A percentile compares a stretch with the other conserved stretches of the same genome.
Evolutionary conservation across 2,329 filamentous ascomycete species (phyloP).

Genomic region (Cladosporium sp.): DNA sequence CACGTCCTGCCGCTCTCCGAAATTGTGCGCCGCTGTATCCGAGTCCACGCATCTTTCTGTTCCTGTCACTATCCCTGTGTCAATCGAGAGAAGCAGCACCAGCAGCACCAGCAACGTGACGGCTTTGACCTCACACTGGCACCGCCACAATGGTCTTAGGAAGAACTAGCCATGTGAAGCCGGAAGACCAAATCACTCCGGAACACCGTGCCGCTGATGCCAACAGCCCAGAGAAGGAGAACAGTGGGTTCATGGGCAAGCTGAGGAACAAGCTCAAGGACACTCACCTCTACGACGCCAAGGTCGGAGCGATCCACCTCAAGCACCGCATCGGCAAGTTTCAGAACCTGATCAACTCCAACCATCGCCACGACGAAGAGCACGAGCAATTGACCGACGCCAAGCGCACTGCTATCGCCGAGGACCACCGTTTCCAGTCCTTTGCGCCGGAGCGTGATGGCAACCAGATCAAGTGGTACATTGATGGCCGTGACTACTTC

Average conservation of each 20-base stretch:
- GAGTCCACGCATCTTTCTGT: background rate
- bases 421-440: constrained; percentile 80
- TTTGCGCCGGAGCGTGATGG: constrained; percentile 85
- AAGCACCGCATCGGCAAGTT: constrained; percentile 67
- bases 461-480: constrained; percentile 90
- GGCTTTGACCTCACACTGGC: background rate
- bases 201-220: constrained; percentile 2
- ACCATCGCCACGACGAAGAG: constrained; percentile 91
- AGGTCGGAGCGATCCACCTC: constrained; percentile 57
- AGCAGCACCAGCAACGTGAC: background rate
- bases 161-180: constrained; percentile 2
- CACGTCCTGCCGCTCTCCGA: background rate
- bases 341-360: constrained; percentile 71
- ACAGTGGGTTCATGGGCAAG: constrained; percentile 17
- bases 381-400: constrained; percentile 82
- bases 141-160: constrained; percentile 8
- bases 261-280: constrained; percentile 49
- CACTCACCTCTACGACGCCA: constrained; percentile 40
- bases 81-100: background rate
- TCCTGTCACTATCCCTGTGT: background rate
- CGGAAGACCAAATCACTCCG: constrained; percentile 7
- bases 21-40: background rate
- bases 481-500: constrained; percentile 93
- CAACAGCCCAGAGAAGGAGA: constrained; percentile 2
- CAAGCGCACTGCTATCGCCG: constrained; percentile 70